These are phyloP conservation scores for Phytophthora sojae DNA, from an alignment of 352 stramenopile genomes.

Conservation along the genomic window DNA sequence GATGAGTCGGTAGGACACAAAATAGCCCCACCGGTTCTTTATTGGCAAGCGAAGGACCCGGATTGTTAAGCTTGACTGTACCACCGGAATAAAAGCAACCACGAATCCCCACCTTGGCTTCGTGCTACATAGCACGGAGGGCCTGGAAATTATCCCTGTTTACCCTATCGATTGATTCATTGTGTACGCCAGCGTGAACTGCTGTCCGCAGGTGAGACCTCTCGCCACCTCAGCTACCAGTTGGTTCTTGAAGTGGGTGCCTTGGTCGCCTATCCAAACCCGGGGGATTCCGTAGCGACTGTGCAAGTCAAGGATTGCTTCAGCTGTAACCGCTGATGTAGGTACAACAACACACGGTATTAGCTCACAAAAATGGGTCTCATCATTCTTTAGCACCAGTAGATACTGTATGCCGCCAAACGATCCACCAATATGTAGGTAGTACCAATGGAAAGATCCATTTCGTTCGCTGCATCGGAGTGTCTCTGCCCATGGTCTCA, in stretches of 20 bases:
- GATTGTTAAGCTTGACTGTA: conserved; percentile 35
- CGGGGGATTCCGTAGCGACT: conserved; percentile 28
- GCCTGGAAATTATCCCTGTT: too few relatives aligned
- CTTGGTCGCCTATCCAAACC: conserved; percentile 33
- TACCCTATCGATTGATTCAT: too few relatives aligned
- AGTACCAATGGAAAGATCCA: too few relatives aligned
- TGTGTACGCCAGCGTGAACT: conserved; percentile 25
- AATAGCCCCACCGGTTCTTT: conserved; percentile 33
- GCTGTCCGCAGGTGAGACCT: conserved; percentile 3
- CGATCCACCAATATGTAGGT: conserved; percentile 3
- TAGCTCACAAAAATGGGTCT: conserved; percentile 16
- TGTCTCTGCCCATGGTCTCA: not conserved
- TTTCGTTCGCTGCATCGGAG: conserved; percentile 10
- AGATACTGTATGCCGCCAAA: conserved; percentile 9
- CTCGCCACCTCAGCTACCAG: conserved; percentile 14
- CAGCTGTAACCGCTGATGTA: conserved; percentile 10
- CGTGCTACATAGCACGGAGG: too few relatives aligned
- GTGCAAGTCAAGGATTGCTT: conserved; percentile 34
- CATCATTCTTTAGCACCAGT: conserved; percentile 16
- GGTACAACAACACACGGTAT: conserved; percentile 16
- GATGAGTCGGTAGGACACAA: conserved; percentile 1
- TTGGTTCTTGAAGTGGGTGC: conserved; percentile 45
- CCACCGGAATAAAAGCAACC: conserved; percentile 18
- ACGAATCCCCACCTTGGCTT: too few relatives aligned
- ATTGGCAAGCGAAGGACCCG: conserved; percentile 25